phyloP scores from a whole-genome alignment of 805 yeast species.

The Wickerhamiella occidentalis region DNA sequence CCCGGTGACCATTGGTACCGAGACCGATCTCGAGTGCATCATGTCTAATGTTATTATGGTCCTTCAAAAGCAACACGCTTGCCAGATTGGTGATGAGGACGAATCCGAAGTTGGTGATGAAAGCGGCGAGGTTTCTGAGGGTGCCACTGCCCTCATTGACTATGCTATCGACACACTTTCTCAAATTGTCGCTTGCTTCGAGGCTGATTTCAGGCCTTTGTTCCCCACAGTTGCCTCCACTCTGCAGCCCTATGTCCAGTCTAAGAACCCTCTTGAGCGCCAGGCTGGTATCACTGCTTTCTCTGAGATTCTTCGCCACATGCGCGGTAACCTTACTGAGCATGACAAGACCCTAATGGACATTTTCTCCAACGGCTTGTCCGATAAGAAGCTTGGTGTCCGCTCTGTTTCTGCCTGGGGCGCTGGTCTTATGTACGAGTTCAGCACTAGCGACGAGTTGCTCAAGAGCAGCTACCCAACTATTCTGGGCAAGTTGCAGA shows the following conservation, averaged over 20 bases:
- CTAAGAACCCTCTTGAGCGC: conserved; percentile 58
- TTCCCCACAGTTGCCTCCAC: conserved; percentile 60
- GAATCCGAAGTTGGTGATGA: conserved; percentile 36
- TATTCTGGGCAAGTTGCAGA: conserved; percentile 54
- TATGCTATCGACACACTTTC: conserved; percentile 78
- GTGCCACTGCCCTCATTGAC: conserved; percentile 64
- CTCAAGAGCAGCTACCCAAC: conserved; percentile 52
- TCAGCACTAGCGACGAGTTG: conserved; percentile 41
- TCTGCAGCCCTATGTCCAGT: conserved; percentile 36
- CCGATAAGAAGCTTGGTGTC: conserved; percentile 61
- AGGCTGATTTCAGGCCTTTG: conserved; percentile 60
- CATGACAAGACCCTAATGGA: conserved; percentile 52
- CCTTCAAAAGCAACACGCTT: conserved; percentile 70
- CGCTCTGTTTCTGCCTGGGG: conserved; percentile 95
- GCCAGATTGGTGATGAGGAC: conserved; percentile 59
- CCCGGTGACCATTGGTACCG: conserved; percentile 46
- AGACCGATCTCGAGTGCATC: conserved; percentile 48
- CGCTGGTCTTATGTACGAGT: conserved; percentile 61
- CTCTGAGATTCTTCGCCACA: conserved; percentile 75
- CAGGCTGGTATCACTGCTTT: conserved; percentile 76
- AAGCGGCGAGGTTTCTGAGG: conserved; percentile 30
- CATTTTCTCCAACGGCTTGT: conserved; percentile 53
- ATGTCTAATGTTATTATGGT: conserved; percentile 61
- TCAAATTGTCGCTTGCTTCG: conserved; percentile 62
- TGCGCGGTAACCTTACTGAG: conserved; percentile 51